These are phyloP conservation scores for Sambucus nigra DNA, from an alignment of 129 eudicot genomes.

Conservation along the genomic window DNA sequence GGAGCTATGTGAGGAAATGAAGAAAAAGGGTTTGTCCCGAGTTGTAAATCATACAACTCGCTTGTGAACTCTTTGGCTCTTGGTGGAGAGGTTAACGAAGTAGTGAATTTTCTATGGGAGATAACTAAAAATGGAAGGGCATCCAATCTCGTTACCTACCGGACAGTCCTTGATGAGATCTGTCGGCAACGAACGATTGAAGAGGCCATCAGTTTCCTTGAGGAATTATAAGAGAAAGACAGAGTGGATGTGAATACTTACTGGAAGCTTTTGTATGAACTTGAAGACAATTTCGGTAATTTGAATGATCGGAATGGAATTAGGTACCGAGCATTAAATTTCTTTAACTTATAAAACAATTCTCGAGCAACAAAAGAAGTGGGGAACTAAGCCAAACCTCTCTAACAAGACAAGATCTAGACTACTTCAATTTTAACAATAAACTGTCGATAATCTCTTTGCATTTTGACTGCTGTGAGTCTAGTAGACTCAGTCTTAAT, in stretches of 20 bases:
- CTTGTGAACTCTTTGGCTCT: slow-evolving; percentile 70
- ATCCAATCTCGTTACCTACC: slow-evolving; percentile 56
- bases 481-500: too few species aligned
- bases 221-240: slow-evolving; percentile 46
- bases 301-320: slow-evolving; percentile 6
- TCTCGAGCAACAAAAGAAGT: too few species aligned
- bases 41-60: slow-evolving; percentile 75
- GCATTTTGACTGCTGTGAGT: too few species aligned
- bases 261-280: slow-evolving; percentile 39
- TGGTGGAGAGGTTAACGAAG: slow-evolving; percentile 66
- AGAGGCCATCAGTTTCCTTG: slow-evolving; percentile 52
- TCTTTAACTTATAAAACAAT: too few species aligned
- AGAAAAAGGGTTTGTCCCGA: slow-evolving; percentile 71
- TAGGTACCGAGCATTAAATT: slow-evolving; percentile 13
- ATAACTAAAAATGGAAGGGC: slow-evolving; percentile 39
- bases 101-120: slow-evolving; percentile 62
- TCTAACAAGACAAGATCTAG: too few species aligned
- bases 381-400: too few species aligned
- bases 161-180: slow-evolving; percentile 64
- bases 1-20: slow-evolving; percentile 67
- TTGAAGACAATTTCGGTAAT: slow-evolving; percentile 29
- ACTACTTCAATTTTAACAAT: too few species aligned
- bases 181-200: slow-evolving; percentile 28
- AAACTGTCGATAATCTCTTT: too few species aligned
- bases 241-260: slow-evolving; percentile 33